Base-by-base conservation (phyloP, 768 basidiomycete genomes). In the Phylloporus arenicola region DNA sequence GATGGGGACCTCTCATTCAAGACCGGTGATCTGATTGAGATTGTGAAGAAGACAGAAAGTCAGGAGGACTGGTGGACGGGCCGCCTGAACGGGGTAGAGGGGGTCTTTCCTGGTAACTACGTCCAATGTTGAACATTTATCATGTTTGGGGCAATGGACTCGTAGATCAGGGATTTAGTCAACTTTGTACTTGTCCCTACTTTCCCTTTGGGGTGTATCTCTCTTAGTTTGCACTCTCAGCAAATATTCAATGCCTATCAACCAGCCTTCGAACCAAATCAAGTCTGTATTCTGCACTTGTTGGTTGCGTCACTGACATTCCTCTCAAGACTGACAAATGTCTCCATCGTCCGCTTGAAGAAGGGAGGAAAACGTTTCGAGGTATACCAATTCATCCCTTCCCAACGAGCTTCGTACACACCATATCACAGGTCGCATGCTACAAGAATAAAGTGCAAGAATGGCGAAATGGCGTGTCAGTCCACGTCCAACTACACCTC, bases 361-460 rank as follows among this genome's bases (percentile, higher is more conserved):
- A 98, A 98, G 67, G 92, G 88, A 41, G 96, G 96, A 37, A 97
- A 97, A 71, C 84, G 96, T 43, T 98, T 96, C 66, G 96, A 99
- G 78, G 94, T 92, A 58, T 27, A 40, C 3, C 6, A 9, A 31
- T 34, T 25, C 20, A 20, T 45, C 10, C 20, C 20, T 45, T n/a
- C n/a, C 25, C 41, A 22, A 7, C 24, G 6, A n/a, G 8, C 46
- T 29, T 25, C 13, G 35, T 37, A 17, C 45, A 29, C 8, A 52
- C 38, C 20, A 16, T 20, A 46, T 45, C 25, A 24, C 55, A 87
- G 95, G 88, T 99, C 61, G 95, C 96, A 33, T 96, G 93, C 70
- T 99, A 98, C 75, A 95, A 97, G 76, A 99, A 99, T 71, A 97
- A 97, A 71, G 96, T 99, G 24, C 91, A 94, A 59, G 94, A 96